Conservation (phyloP, 768 basidiomycete species). For the Mycena floridula region DNA sequence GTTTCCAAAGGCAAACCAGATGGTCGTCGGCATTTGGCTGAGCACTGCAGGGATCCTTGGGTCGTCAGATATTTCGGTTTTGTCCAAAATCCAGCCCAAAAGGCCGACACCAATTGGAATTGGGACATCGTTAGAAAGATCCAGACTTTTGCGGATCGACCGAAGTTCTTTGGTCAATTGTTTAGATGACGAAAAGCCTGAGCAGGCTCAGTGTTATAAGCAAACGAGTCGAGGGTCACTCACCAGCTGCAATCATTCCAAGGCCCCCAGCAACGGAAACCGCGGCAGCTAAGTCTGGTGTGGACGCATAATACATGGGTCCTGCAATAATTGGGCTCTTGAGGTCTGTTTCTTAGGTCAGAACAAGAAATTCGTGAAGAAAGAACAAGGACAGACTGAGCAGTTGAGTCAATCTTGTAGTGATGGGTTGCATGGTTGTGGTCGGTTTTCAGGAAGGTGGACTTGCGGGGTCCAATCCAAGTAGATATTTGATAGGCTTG, state of each 20-base stretch:
- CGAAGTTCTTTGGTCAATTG: constrained; percentile 34
- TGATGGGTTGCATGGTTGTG: constrained; percentile 16
- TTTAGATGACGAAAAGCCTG: constrained; percentile 32
- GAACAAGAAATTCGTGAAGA: neutral
- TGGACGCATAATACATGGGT: constrained; percentile 48
- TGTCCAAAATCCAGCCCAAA: constrained; percentile 51
- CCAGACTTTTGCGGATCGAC: constrained; percentile 28
- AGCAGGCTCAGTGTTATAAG: neutral
- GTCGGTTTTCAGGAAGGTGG: too few relatives aligned
- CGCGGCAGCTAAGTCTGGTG: constrained; percentile 29
- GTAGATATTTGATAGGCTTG: too few relatives aligned
- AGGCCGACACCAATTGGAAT: constrained; percentile 56
- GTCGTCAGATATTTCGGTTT: constrained; percentile 25
- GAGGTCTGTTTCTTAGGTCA: constrained; percentile 30
- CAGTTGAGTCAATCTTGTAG: constrained; percentile 29
- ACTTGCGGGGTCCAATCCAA: too few relatives aligned
- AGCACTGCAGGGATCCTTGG: constrained; percentile 36
- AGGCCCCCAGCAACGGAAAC: constrained; percentile 51
- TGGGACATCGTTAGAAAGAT: constrained; percentile 19
- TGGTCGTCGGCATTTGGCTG: constrained; percentile 37
- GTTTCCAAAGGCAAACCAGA: constrained; percentile 61
- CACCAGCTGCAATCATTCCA: constrained; percentile 50
- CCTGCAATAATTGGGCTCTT: constrained; percentile 47
- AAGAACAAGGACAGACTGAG: constrained; percentile 22
- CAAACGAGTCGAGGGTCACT: constrained; percentile 3